Base-by-base conservation (phyloP, 805 yeast genomes). In the Saccharomycopsis guyanensis region DNA sequence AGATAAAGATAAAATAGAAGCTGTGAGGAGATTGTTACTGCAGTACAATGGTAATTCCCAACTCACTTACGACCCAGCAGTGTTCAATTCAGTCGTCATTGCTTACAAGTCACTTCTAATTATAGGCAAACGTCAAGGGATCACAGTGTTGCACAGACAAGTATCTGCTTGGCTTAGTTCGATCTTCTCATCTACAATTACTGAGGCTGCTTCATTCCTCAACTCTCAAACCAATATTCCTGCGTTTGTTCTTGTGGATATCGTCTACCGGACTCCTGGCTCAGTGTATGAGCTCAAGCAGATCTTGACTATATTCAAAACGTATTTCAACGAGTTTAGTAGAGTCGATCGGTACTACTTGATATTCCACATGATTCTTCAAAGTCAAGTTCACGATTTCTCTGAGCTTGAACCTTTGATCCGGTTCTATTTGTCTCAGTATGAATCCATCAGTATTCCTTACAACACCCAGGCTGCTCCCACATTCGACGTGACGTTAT, bases 261-360 rank as follows among this genome's bases (percentile, higher is more conserved):
- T 42, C 16, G 40, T 34, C 8, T 34, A 42, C 25, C 24, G 45
- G 31, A 32, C 43, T 4, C 45, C 45, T n/a, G 23, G 27, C 29
- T 33, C 45, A 5, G 41, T 16, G 12, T 38, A 34, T 19, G 46
- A 43, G n/a, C 34, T 47, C 10, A 38, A 35, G 18, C 25, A 37
- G 20, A 24, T 42, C n/a, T 15, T 47, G 16, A 23, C 27, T 13
- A 42, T 47, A n/a, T 47, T 38, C 35, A 31, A 38, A 20, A 35
- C 35, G 10, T 39, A 40, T 24, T 43, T 24, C 22, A 31, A 38
- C 15, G 12, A 31, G n/a, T 42, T 47, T 13, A 33, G 24, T 25
- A 22, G 15, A 10, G 16, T 20, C 16, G 50, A 47, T 16, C 38
- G 39, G 22, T 36, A 34, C 16, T 43, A 47, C 19, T 33, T 40